Conservation (phyloP, 208 protist species). For the Trypanosoma melophagium region DNA sequence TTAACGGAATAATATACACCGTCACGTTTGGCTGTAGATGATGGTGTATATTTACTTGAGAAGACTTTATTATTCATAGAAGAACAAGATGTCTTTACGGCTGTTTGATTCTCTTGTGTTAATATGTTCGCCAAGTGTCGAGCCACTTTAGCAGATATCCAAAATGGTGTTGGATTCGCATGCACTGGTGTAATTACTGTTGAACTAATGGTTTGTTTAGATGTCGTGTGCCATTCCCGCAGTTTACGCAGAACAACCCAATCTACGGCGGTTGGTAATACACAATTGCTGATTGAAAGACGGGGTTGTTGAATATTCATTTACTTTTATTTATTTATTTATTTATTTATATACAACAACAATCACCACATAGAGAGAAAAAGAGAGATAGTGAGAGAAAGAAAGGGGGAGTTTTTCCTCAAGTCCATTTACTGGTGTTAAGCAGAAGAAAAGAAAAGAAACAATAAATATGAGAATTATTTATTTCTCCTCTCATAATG, state of each 20-base stretch:
- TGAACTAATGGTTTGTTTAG: not conserved
- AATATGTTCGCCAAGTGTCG: not conserved
- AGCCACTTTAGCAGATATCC: constrained; percentile 8
- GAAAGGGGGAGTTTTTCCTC: too few relatives aligned
- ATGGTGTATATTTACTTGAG: not conserved
- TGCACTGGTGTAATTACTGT: not conserved
- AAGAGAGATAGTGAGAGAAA: not conserved
- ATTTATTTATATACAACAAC: not conserved
- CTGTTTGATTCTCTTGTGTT: not conserved
- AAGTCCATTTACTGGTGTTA: too few relatives aligned
- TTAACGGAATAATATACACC: constrained; percentile 8
- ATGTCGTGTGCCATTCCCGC: constrained; percentile 8
- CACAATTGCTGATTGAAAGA: constrained; percentile 22
- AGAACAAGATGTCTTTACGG: not conserved
- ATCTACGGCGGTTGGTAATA: constrained; percentile 24
- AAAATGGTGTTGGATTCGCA: constrained; percentile 23
- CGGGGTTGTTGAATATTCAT: constrained; percentile 12
- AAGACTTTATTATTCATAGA: not conserved
- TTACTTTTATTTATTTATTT: constrained; percentile 6
- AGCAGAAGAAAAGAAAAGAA: too few relatives aligned
- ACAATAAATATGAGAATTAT: too few relatives aligned
- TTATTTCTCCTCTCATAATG: too few relatives aligned
- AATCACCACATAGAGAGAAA: not conserved
- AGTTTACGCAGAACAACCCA: constrained; percentile 18
- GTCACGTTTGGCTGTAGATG: not conserved